Conservation (phyloP, 768 basidiomycete genomes). For the Mrakia frigida region DNA sequence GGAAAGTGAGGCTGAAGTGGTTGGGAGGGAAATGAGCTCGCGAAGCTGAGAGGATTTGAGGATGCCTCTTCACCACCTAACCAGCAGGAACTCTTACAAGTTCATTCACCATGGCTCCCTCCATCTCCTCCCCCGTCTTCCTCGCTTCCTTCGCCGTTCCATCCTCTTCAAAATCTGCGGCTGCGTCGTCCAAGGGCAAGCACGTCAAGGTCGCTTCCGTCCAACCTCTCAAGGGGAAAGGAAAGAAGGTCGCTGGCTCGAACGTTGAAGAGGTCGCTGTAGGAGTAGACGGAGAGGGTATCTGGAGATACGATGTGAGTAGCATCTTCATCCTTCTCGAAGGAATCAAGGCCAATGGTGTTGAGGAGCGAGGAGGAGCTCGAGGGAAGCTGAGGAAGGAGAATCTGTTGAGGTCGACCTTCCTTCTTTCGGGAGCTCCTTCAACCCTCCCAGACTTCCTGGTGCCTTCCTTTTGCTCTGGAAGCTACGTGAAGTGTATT, state of each 20-base stretch:
- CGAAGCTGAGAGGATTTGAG: neutral
- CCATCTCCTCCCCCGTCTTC: constrained; percentile 21
- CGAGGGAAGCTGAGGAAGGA: neutral
- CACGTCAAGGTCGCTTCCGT: constrained; percentile 25
- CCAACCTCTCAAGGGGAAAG: constrained; percentile 12
- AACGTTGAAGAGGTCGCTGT: constrained; percentile 16
- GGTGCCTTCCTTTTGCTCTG: too few relatives aligned
- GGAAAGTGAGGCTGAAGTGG: neutral
- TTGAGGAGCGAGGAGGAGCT: neutral
- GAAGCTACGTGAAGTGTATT: too few relatives aligned
- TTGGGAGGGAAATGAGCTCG: neutral
- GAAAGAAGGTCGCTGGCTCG: neutral
- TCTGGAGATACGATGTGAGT: constrained; percentile 32
- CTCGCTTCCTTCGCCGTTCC: constrained; percentile 20
- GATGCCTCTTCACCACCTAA: neutral
- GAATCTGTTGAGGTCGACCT: neutral
- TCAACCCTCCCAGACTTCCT: too few relatives aligned
- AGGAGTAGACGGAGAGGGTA: constrained; percentile 28
- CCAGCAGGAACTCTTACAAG: neutral
- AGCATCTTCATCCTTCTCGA: neutral
- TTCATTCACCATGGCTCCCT: constrained; percentile 19
- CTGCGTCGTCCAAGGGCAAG: neutral
- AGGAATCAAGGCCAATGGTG: too few relatives aligned
- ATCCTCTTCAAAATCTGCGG: constrained; percentile 5
- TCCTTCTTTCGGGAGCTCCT: neutral